Evolutionary conservation across 495 filamentous ascomycete species (phyloP), one percentile per base, ranked within the genome.

Genomic region (Jackrogersella multiformis): DNA sequence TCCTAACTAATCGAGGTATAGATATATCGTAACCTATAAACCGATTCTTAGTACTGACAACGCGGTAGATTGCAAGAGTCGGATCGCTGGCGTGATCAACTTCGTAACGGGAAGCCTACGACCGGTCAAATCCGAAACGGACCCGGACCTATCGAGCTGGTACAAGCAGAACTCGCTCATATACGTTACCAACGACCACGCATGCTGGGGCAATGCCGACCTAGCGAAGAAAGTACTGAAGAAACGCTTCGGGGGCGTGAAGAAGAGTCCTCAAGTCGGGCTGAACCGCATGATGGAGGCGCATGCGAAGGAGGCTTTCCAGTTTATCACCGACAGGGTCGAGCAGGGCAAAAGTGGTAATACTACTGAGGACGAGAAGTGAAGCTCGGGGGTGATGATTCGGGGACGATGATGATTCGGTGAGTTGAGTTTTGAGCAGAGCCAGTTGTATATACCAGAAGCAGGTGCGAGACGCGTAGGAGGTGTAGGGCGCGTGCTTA

Each of bases 151-250:
- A 0, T 89, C 88, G 12, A 78, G 80, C 32, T 93, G 90, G 90
- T 93, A 92, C 69, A 87, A 85, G 67, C 79, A 88, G 70, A 86
- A 91, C 74, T 91, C 89, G 0, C 79, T 85, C 1, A 88, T 96
- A 57, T 94, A 89, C 68, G 91, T 96, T 21, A 81, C 87, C 0
- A 78, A 81, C 23, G 79, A 86, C 42, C 93, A 96, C 68, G 83
- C 85, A 7, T 87, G 90, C 62, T 96, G 92, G 92, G 76, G 73
- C 13, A 82, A 84, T 60, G 64, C 75, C 15, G 83, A 86, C 0
- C 66, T 81, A 9, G 76, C 73, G 0, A 82, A 85, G 55, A 89
- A 88, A 69, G 84, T 88, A 12, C 83, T 83, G 15, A 92, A 90
- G 76, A 77, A 78, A 8, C 83, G 90, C 2, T 92, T 91, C 61